Base-by-base conservation (phyloP, 208 protist species). In the Leishmania turanica region DNA sequence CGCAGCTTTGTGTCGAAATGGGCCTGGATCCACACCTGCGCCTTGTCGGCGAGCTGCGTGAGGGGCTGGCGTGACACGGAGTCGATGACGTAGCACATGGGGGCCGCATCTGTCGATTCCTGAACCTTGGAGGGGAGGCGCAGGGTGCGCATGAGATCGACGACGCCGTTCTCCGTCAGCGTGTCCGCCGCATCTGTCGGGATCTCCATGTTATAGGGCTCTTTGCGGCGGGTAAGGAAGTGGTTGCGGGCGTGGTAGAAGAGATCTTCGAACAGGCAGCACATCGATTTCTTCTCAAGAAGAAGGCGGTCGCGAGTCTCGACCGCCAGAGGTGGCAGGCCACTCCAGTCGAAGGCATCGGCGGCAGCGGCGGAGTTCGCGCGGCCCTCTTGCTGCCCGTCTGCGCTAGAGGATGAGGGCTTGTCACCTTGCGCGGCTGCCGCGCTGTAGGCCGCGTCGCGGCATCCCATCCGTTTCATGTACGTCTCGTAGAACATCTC, bases 401-500 rank as follows among this genome's bases (percentile, higher is more conserved):
- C 75, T 51, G 78, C 81, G 78, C 65, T 31, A n/a, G 58, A 27
- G 34, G 58, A 69, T 37, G 51, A 27, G 1, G 19, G 42, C 21
- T 56, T 77, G 45, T 69, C 74, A 0, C 64, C 84, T 3, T 49
- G 56, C n/a, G n/a, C 82, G 31, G 42, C 75, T 31, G 79, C 76
- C 34, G 71, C 76, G 49, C 83, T 83, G 58, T 83, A 77, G 37
- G 76, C 66, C 60, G 54, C 81, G 6, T 62, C 31, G n/a, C 66
- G 24, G 21, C 24, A 64, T 45, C 80, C 37, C 70, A 84, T 79
- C 42, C 75, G 56, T 78, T 90, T 91, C 85, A 94, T 84, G 84
- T 93, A 96, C 77, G 87, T 92, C 78, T 94, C 92, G 69, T 92
- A 94, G 74, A 96, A 96, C 87, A 93, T 91, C 70, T 90, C 90